Base-by-base conservation (phyloP, 345 rosid genomes). In the Alliaria petiolata region DNA sequence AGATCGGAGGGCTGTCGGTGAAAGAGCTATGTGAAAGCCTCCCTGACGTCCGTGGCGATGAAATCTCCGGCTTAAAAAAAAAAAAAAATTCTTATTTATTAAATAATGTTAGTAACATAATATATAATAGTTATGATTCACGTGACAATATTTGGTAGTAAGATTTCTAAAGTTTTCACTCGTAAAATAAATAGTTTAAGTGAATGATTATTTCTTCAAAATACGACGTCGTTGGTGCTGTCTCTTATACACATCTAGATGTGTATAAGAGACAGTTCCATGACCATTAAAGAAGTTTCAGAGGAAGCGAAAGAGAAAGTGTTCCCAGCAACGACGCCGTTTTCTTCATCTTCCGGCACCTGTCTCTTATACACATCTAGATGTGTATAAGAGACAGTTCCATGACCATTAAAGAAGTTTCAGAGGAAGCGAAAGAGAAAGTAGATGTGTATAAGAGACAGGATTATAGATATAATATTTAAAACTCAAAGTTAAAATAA, bases 1-100 rank as follows among this genome's bases (percentile, higher is more conserved):
- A 95, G 26, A 92, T 97, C 6, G 99, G 99, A n/a, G 99, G 99
- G 63, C 99, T 95, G 73, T 95, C 99, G 13, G 95, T 86, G 40
- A 84, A 81, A 17, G 98, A 91, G 80, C 98, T 93, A 61, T 88
- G 97, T 11, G 97, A 91, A 20, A 91, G 87, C 72, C 97, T 81
- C 31, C 97, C 97, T 45, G 98, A 85, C 7, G 92, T 87, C 62
- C 99, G 80, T 35, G 95, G 92, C 60, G 99, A 87, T 49, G 91
- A 46, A 35, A 76, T 76, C 65, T 76, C 79, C 65, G 79, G 79
- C 79, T 46, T 42, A 30, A n/a, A 38, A 52, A 26, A 25, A 26
- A 22, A 43, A 2, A 0, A 14, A n/a, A 7, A n/a, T 14, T 12
- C 2, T 25, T 40, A 25, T 60, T 14, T 17, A 7, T 0, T 25